Conservation (phyloP, 129 eudicot genomes). For the carrot (Daucus carota) region DH1_v3.0 NC_030385.2:44704501-44705000, state of each 20-base stretch:
- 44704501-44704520: not conserved
- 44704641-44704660: not conserved
- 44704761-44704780: constrained; percentile 51
- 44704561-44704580: not conserved
- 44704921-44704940: constrained; percentile 55
- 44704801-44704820: constrained; percentile 54
- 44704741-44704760: constrained; percentile 35
- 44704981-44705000: not conserved
- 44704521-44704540: not conserved
- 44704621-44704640: too few relatives aligned
- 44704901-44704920: constrained; percentile 76
- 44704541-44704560: not conserved
- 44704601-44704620: constrained; percentile 2
- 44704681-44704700: constrained; percentile 3
- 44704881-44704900: constrained; percentile 85
- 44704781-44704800: constrained; percentile 43
- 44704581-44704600: not conserved
- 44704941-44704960: not conserved
- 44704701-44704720: constrained; percentile 51
- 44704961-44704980: not conserved
- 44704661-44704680: not conserved
- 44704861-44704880: constrained; percentile 51
- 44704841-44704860: constrained; percentile 45
- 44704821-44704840: constrained; percentile 43
- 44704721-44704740: constrained; percentile 65